These are phyloP conservation scores for Penicillium sp. DNA, from an alignment of 2,329 filamentous ascomycete species.

Conservation along the genomic window DNA sequence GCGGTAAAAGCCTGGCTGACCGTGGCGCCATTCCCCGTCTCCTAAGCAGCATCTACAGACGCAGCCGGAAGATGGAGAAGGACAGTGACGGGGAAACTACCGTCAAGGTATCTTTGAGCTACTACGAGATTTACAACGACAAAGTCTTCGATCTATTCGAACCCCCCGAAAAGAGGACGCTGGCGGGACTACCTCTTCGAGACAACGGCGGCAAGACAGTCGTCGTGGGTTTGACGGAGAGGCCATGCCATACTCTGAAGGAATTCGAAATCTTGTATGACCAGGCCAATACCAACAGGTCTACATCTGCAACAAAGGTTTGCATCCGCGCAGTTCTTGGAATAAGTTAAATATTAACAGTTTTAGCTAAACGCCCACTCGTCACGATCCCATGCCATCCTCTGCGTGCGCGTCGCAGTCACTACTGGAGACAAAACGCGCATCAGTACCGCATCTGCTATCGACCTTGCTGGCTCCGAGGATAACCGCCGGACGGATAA, in stretches of 20 bases:
- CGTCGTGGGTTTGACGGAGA: slow-evolving; percentile 76
- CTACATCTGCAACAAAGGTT: slow-evolving; percentile 76
- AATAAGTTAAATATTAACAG: slow-evolving; percentile 17
- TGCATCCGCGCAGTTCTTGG: too few relatives aligned
- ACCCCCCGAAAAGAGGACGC: slow-evolving; percentile 72
- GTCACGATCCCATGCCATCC: slow-evolving; percentile 78
- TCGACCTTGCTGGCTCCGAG: slow-evolving; percentile 89
- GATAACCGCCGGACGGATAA: slow-evolving; percentile 93
- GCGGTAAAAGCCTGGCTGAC: slow-evolving; percentile 74
- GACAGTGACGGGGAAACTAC: slow-evolving; percentile 62
- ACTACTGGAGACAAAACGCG: slow-evolving; percentile 58
- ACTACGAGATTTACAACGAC: slow-evolving; percentile 97
- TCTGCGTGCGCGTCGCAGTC: slow-evolving; percentile 80
- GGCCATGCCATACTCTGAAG: slow-evolving; percentile 71
- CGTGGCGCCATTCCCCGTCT: slow-evolving; percentile 79
- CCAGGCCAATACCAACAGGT: slow-evolving; percentile 80
- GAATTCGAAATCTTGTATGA: slow-evolving; percentile 87
- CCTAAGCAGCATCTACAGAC: slow-evolving; percentile 74
- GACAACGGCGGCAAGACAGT: slow-evolving; percentile 81
- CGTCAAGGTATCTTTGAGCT: slow-evolving; percentile 69
- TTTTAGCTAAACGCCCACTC: slow-evolving; percentile 72
- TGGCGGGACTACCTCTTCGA: slow-evolving; percentile 68
- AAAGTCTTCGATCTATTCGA: slow-evolving; percentile 88
- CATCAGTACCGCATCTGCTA: slow-evolving; percentile 80
- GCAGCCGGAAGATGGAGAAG: slow-evolving; percentile 74